These are phyloP conservation scores for Fusarium longipes DNA, from an alignment of 2,329 filamentous ascomycete species.

Conservation along the genomic window DNA sequence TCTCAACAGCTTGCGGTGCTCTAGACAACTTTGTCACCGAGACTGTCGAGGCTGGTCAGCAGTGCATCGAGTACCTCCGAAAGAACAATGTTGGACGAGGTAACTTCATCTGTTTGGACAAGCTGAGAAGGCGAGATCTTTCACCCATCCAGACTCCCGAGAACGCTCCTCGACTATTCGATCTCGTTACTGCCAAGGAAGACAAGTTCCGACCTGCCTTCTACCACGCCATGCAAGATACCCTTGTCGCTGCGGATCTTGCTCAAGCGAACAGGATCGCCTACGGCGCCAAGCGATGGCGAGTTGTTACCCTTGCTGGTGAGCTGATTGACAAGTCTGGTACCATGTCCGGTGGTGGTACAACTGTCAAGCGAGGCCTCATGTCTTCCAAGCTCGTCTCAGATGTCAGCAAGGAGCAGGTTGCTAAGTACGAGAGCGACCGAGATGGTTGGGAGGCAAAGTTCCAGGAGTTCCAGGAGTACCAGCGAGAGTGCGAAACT, in stretches of 20 bases:
- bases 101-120: conserved; percentile 96
- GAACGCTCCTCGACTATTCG: conserved; percentile 90
- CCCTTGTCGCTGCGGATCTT: conserved; percentile 89
- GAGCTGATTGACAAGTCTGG: conserved; percentile 98
- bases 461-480: conserved; percentile 86
- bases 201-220: conserved; percentile 90
- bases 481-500: conserved; percentile 82
- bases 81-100: conserved; percentile 97
- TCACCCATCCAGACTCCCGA: conserved; percentile 88
- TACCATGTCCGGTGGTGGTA: conserved; percentile 98
- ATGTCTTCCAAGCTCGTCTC: conserved; percentile 98
- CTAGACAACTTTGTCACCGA: conserved; percentile 98
- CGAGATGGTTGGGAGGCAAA: conserved; percentile 85
- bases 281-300: conserved; percentile 92
- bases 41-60: conserved; percentile 93
- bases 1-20: conserved; percentile 92
- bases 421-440: conserved; percentile 85
- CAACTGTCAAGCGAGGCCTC: conserved; percentile 85
- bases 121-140: conserved; percentile 81
- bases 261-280: conserved; percentile 98
- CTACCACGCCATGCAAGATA: conserved; percentile 95
- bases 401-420: conserved; percentile 88
- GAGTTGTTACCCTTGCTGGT: conserved; percentile 93
- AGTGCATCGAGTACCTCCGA: conserved; percentile 96
- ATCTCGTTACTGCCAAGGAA: conserved; percentile 89